Conservation (phyloP, 1,139 yeast species). For the Lodderomyces margitis region DNA sequence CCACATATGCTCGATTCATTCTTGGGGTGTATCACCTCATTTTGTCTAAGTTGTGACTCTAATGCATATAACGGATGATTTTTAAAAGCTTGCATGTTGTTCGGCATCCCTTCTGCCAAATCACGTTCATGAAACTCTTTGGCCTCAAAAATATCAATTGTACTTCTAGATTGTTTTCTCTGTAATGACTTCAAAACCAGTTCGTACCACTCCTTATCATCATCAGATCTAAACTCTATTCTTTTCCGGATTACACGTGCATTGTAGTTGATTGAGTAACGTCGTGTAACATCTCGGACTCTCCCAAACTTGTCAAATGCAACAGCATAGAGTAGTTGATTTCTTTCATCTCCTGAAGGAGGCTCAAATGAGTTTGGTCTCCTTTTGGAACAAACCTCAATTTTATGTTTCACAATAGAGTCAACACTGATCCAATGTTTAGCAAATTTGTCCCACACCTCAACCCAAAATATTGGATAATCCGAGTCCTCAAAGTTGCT, state of each 20-base stretch:
- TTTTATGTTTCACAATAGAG: constrained; percentile 61
- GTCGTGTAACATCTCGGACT: constrained; percentile 77
- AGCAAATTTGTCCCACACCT: constrained; percentile 79
- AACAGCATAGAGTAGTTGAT: constrained; percentile 68
- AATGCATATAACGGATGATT: constrained; percentile 87
- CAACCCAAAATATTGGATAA: constrained; percentile 88
- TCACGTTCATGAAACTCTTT: constrained; percentile 69
- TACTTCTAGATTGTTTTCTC: constrained; percentile 31
- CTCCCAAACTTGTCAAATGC: constrained; percentile 70
- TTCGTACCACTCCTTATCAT: constrained; percentile 65
- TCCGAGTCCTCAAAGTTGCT: constrained; percentile 27
- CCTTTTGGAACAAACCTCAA: constrained; percentile 64
- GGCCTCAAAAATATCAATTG: constrained; percentile 66
- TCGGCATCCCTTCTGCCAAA: constrained; percentile 83
- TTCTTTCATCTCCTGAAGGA: constrained; percentile 56
- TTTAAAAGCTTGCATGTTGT: constrained; percentile 74
- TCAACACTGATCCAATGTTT: constrained; percentile 85
- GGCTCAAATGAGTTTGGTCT: constrained; percentile 73
- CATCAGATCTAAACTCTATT: constrained; percentile 53
- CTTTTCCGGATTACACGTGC: constrained; percentile 75
- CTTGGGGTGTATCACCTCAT: constrained; percentile 70
- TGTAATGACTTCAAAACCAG: constrained; percentile 35
- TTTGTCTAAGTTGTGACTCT: constrained; percentile 67
- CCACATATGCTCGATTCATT: constrained; percentile 65
- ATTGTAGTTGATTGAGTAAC: constrained; percentile 71